Evolutionary conservation across 305 asterid species (phyloP).

Genomic region (Rubia balearica): DNA sequence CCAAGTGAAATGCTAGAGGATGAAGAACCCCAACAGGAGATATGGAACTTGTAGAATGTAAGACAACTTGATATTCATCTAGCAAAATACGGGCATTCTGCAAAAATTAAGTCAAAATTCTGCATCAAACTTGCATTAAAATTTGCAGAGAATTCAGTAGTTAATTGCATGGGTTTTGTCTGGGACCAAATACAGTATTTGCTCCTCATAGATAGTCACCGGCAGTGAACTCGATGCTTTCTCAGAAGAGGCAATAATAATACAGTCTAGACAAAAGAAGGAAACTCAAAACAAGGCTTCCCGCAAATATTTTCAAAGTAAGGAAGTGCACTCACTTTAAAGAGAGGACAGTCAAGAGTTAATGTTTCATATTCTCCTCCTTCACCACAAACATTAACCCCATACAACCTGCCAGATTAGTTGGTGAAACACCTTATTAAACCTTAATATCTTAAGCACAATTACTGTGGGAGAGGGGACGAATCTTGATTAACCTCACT

Average conservation of each 20-base stretch:
- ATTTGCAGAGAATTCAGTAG: neutral
- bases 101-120: slow-evolving; percentile 21
- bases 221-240: neutral
- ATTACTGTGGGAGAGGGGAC: neutral
- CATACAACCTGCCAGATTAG: slow-evolving; percentile 60
- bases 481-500: slow-evolving; percentile 23
- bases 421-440: slow-evolving; percentile 17
- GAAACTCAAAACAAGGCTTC: slow-evolving; percentile 9
- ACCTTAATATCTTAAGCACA: slow-evolving; percentile 2
- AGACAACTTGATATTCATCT: slow-evolving; percentile 68
- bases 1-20: slow-evolving; percentile 82
- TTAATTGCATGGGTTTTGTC: neutral
- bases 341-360: slow-evolving; percentile 94
- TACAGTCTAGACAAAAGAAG: neutral
- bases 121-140: slow-evolving; percentile 17
- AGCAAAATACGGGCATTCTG: slow-evolving; percentile 90
- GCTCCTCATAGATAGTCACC: neutral
- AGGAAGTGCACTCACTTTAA: slow-evolving; percentile 47
- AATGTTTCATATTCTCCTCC: slow-evolving; percentile 97
- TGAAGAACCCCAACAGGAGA: slow-evolving; percentile 95
- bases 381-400: slow-evolving; percentile 95
- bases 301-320: neutral
- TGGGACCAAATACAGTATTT: neutral
- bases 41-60: slow-evolving; percentile 81
- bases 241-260: neutral